Evolutionary conservation across 208 protist species (phyloP).

Genomic region (Acanthamoeba sp.): DNA sequence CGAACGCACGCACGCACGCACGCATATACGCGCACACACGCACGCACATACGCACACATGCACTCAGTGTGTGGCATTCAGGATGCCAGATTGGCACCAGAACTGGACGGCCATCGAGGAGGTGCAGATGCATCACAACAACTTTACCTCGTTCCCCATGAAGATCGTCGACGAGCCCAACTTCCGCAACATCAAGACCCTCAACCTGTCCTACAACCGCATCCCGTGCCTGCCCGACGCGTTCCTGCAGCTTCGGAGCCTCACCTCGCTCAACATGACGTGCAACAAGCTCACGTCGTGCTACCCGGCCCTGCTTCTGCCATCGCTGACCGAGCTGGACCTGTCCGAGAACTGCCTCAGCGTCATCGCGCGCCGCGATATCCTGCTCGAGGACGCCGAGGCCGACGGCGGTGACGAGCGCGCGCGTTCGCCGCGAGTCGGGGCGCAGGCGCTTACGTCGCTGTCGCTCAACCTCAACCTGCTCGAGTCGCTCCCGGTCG

Average conservation of each 20-base stretch:
- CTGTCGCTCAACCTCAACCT: constrained; percentile 21
- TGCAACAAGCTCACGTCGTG: constrained; percentile 2
- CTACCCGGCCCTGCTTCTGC: constrained; percentile 6
- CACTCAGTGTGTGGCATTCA: background rate
- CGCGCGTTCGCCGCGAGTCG: background rate
- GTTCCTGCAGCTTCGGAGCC: background rate
- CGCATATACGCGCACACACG: background rate
- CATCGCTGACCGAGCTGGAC: constrained; percentile 9
- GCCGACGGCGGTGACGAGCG: background rate
- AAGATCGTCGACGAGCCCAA: background rate
- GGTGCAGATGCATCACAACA: constrained; percentile 26
- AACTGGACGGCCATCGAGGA: constrained; percentile 30
- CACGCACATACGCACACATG: background rate
- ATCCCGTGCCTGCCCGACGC: background rate
- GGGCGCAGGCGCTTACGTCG: background rate
- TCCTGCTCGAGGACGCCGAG: background rate
- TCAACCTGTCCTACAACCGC: constrained; percentile 44
- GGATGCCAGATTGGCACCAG: constrained; percentile 4
- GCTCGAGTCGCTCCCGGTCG: constrained; percentile 7
- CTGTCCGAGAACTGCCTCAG: constrained; percentile 34
- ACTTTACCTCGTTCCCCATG: constrained; percentile 26
- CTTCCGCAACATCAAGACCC: background rate
- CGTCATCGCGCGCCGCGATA: constrained; percentile 9
- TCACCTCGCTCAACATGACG: constrained; percentile 29
- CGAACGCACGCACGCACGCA: background rate